Evolutionary conservation across 164 flowering plant species (phyloP), one percentile per base, ranked within the genome.

Genomic region (Taxillus chinensis): DNA sequence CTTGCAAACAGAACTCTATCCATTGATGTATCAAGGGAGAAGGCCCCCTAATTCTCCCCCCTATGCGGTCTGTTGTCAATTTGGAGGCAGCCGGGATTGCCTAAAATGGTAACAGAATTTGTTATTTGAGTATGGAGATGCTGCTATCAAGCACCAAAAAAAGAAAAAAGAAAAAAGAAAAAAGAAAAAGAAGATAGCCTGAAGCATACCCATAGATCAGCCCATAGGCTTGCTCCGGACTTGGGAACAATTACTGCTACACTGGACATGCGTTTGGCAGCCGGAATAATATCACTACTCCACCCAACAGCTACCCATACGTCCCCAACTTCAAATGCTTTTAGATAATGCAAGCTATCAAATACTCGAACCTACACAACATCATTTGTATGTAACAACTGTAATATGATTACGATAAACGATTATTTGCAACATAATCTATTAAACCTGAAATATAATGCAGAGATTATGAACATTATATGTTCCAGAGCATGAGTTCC

Each of bases 281-380:
- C 83, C 50, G 96, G 96, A 76, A 93, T 70, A 62, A 93, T 78
- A 75, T 90, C 96, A 63, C 86, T 85, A 71, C 97, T 86, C 95
- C 98, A 93, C 57, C 98, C 98, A 78, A 93, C 97, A 69, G 95
- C 90, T 57, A 92, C 95, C 98, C 98, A 92, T 38, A 83, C 95
- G 73, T 92, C 96, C 41, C 95, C 95, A 8, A 82, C 90, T 64
- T 75, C 79, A 79, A 92, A 83, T 66, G 98, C 90, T 81, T 90
- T 90, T 13, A 92, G 69, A 73, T 90, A 92, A 70, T 92, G 64
- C 46, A 49, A 62, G 62, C 83, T 88, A 72, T 92, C 98, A 74
- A 92, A 90, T 40, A 90, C 68, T 14, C 89, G 86, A 68, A 88
- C 97, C 96, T 88, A 55, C 60, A 77, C 5, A 58, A 64, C 57